A percentile compares a stretch with the other conserved stretches of the same genome.
Conservation (phyloP, 306 rosid species). For the Sophora flavescens region DNA sequence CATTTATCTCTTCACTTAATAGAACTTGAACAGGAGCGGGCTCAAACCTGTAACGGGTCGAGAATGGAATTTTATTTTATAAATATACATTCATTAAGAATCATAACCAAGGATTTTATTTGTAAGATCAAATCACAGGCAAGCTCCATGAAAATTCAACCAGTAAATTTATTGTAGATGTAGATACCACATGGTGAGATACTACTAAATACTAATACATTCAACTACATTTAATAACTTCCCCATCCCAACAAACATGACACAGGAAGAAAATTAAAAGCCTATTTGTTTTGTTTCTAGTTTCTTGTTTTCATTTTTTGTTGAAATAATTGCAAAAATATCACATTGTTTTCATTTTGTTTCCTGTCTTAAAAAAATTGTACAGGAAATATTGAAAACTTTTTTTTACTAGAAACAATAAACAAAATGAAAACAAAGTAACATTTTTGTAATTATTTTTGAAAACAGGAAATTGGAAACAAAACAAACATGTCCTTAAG, state of each 20-base stretch:
- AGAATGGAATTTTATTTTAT: background rate
- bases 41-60: slow-evolving; percentile 75
- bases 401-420: too few relatives aligned
- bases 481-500: too few relatives aligned
- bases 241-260: background rate
- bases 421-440: too few relatives aligned
- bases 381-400: too few relatives aligned
- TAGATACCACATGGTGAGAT: background rate
- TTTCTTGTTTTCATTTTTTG: too few relatives aligned
- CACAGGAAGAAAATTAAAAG: slow-evolving; percentile 6
- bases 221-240: background rate
- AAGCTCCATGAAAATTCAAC: background rate
- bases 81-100: background rate
- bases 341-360: too few relatives aligned
- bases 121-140: background rate
- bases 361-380: too few relatives aligned
- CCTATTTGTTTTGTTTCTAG: too few relatives aligned
- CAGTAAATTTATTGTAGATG: background rate
- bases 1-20: slow-evolving; percentile 81
- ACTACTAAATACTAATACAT: background rate
- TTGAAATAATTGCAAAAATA: too few relatives aligned
- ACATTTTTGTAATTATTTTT: too few relatives aligned
- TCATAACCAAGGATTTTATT: background rate
- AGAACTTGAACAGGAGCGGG: slow-evolving; percentile 93
- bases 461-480: too few relatives aligned